A percentile compares a stretch with the other conserved stretches of the same genome.
These are phyloP conservation scores for Diatrype stigma DNA, from an alignment of 2,329 filamentous ascomycete genomes.

Conservation along the genomic window DNA sequence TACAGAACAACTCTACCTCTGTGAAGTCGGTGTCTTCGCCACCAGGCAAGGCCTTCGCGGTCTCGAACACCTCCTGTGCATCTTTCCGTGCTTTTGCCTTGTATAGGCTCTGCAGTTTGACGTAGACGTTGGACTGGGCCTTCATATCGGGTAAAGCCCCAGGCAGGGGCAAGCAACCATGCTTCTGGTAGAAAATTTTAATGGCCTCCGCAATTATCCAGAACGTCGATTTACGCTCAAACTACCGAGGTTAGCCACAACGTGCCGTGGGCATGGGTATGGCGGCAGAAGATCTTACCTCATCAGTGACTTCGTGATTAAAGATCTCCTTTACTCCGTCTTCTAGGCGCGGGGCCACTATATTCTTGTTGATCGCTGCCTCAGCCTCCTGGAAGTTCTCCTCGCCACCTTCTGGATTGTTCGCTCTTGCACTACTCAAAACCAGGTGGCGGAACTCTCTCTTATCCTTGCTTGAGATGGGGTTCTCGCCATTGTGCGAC, in stretches of 20 bases:
- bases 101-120: constrained; percentile 88
- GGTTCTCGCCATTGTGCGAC: constrained; percentile 62
- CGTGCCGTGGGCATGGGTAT: constrained; percentile 6
- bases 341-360: constrained; percentile 65
- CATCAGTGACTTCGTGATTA: constrained; percentile 50
- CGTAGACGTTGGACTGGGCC: constrained; percentile 83
- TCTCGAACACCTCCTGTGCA: constrained; percentile 66
- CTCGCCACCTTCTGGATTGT: constrained; percentile 80
- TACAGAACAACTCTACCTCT: constrained; percentile 90
- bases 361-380: constrained; percentile 80
- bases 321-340: constrained; percentile 75
- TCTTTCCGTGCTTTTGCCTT: constrained; percentile 82
- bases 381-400: constrained; percentile 96
- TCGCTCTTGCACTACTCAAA: constrained; percentile 59
- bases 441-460: constrained; percentile 73
- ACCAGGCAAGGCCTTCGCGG: constrained; percentile 49
- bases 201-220: constrained; percentile 87
- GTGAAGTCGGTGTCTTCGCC: constrained; percentile 57
- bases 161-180: constrained; percentile 74
- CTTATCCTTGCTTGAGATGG: constrained; percentile 80
- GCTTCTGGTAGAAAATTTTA: constrained; percentile 67
- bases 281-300: constrained; percentile 49
- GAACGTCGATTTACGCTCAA: constrained; percentile 59
- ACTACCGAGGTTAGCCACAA: constrained; percentile 24
- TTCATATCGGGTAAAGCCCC: constrained; percentile 97